Conservation (phyloP, 108 stramenopile genomes). For the Nitzschia inconspicua region DNA sequence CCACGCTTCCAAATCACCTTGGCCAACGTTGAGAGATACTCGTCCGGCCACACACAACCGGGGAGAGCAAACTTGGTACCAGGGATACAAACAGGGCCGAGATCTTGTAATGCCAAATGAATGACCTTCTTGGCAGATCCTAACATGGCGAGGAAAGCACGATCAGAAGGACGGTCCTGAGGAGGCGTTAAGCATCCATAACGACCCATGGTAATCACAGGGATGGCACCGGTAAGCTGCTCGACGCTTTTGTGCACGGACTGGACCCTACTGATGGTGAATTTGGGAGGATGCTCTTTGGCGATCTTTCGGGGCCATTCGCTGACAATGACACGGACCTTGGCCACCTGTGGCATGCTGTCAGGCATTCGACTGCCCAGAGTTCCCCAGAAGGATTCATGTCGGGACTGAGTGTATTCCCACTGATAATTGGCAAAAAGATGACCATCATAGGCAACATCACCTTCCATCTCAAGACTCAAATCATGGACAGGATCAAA, state of each 20-base stretch:
- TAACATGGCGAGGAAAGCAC: conserved; percentile 42
- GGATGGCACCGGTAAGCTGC: conserved; percentile 6
- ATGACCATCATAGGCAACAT: conserved; percentile 44
- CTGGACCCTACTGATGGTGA: not conserved
- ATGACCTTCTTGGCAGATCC: conserved; percentile 26
- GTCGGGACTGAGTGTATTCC: conserved; percentile 38
- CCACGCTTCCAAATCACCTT: conserved; percentile 26
- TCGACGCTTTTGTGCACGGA: conserved; percentile 3
- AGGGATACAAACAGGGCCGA: conserved; percentile 31
- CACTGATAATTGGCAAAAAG: conserved; percentile 50
- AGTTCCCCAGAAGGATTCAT: conserved; percentile 27
- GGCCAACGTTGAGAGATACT: conserved; percentile 25
- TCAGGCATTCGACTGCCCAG: conserved; percentile 39
- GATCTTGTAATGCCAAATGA: conserved; percentile 37
- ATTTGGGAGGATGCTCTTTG: conserved; percentile 13
- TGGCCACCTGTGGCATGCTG: conserved; percentile 18
- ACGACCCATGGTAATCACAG: conserved; percentile 30
- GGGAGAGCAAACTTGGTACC: conserved; percentile 25
- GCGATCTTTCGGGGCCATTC: conserved; percentile 26
- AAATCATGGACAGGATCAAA: conserved; percentile 48
- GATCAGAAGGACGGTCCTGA: conserved; percentile 23
- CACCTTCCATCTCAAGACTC: conserved; percentile 45
- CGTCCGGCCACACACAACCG: conserved; percentile 29
- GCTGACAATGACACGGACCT: conserved; percentile 28
- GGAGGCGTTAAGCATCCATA: conserved; percentile 19